phyloP scores from a whole-genome alignment of 345 rosid species.

The Gossypium herbaceum region DNA sequence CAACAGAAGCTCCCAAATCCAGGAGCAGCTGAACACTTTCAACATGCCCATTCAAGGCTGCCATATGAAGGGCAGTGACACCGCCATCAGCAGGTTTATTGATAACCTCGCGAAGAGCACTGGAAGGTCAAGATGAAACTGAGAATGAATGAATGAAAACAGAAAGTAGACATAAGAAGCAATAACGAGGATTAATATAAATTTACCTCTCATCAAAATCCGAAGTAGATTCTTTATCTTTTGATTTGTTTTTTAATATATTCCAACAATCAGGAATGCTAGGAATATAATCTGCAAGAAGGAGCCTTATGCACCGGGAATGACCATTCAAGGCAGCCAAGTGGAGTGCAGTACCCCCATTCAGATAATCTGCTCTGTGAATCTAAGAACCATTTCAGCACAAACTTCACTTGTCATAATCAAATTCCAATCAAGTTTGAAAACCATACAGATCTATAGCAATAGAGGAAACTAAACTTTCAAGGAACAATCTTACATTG shows the following conservation, averaged over 20 bases:
- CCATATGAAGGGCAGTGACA: slow-evolving; percentile 90
- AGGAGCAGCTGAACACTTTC: slow-evolving; percentile 77
- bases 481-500: slow-evolving; percentile 52
- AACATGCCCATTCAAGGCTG: slow-evolving; percentile 82
- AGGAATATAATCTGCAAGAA: slow-evolving; percentile 83
- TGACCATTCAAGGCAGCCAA: slow-evolving; percentile 94
- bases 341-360: slow-evolving; percentile 95
- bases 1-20: slow-evolving; percentile 84
- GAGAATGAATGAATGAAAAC: slow-evolving; percentile 2
- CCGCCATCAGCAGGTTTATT: slow-evolving; percentile 94
- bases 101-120: slow-evolving; percentile 63
- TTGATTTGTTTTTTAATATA: slow-evolving; percentile 34
- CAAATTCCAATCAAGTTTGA: slow-evolving; percentile 6
- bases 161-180: neutral
- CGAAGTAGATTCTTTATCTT: slow-evolving; percentile 28
- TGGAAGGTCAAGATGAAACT: slow-evolving; percentile 22
- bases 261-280: slow-evolving; percentile 58
- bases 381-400: slow-evolving; percentile 42
- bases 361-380: slow-evolving; percentile 86
- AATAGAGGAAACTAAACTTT: neutral
- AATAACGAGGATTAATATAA: slow-evolving; percentile 6
- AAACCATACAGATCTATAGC: neutral
- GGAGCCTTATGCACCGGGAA: slow-evolving; percentile 75
- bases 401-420: slow-evolving; percentile 18
- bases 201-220: slow-evolving; percentile 58